Base-by-base conservation (phyloP, 139 green algal species). In the Chlorella sp. region DNA sequence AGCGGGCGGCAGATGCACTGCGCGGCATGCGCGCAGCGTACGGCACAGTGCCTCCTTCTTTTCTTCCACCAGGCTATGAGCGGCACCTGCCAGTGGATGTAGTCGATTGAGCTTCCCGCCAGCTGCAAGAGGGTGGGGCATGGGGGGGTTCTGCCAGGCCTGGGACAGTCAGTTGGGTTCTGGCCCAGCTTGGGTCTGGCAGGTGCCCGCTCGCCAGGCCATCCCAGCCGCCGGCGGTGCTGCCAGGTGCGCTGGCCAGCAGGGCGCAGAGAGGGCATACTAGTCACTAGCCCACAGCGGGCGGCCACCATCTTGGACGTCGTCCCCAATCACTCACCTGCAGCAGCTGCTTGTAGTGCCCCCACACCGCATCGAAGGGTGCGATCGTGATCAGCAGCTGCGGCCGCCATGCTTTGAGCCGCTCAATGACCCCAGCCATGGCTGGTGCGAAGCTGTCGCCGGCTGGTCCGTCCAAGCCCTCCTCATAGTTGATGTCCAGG, bases 401-500 rank as follows among this genome's bases (percentile, higher is more conserved):
- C 5, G 75, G 75, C 2, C 75, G 56, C 75, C 75, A 82, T 20
- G 75, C 75, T 57, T 72, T 82, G 75, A 82, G 75, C 32, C 56
- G 56, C 28, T 34, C 57, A 1, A 82, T 57, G 5, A 82, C 57
- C 21, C 34, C 75, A 2, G 75, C 75, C 75, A 82, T 71, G 57
- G 75, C 75, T 2, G 36, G 21, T 0, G 75, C 34, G 15, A 82
- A 82, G 57, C 75, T 38, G 36, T 38, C 56, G 12, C n/a, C 75
- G 21, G 36, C 51, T 18, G 51, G 51, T 4, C 51, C 51, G 2
- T 68, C 75, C 57, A 82, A 36, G 17, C 75, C 75, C 38, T 82
- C 75, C 36, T 78, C 70, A 16, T 78, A 78, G 26, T 82, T 82
- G 25, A 82, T 72, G 38, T 82, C 76, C 5, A 82, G 76, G 26